Base-by-base conservation (phyloP, 495 filamentous ascomycete genomes). In the Tuber aestivum region DNA sequence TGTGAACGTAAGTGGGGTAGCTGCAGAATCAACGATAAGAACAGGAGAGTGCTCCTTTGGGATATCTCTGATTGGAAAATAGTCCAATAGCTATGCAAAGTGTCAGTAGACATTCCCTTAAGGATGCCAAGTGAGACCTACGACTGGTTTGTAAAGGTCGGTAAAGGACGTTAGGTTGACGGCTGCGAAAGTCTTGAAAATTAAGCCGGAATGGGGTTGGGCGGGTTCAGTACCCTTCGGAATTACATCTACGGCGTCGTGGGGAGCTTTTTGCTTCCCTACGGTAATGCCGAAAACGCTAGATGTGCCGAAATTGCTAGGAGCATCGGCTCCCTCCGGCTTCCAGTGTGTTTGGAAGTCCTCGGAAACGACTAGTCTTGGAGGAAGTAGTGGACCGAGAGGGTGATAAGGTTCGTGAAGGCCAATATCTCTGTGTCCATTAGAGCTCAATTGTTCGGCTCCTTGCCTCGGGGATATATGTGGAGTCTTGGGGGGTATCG, bases 111-210 rank as follows among this genome's bases (percentile, higher is more conserved):
- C 20, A 70, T 10, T 41, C 16, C 21, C 27, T 10, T 32, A 41
- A 32, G 35, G 35, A 78, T 32, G 16, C 27, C 3, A 50, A 10
- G n/a, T 18, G 20, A 1, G 32, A n/a, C 71, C 16, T 78, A 79
- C 77, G 5, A 72, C 71, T 41, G 77, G 76, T 44, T 71, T 79
- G 7, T 38, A 70, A 10, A 75, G 72, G 21, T 72, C 77, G 27
- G 68, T 37, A n/a, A 74, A 74, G 1, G 42, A 32, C 8, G 27
- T 5, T 32, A 61, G 12, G 56, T 61, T 61, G 10, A 61, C 27
- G 23, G 56, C n/a, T 32, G n/a, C 56, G n/a, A 9, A 61, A 32
- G 32, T 8, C n/a, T 61, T 61, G n/a, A 61, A 61, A 61, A 16
- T 32, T 5, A 32, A 61, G n/a, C 12, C n/a, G 14, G 56, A 32